Conservation (phyloP, 2,329 filamentous ascomycete genomes). For the Colletotrichum sojae region DNA sequence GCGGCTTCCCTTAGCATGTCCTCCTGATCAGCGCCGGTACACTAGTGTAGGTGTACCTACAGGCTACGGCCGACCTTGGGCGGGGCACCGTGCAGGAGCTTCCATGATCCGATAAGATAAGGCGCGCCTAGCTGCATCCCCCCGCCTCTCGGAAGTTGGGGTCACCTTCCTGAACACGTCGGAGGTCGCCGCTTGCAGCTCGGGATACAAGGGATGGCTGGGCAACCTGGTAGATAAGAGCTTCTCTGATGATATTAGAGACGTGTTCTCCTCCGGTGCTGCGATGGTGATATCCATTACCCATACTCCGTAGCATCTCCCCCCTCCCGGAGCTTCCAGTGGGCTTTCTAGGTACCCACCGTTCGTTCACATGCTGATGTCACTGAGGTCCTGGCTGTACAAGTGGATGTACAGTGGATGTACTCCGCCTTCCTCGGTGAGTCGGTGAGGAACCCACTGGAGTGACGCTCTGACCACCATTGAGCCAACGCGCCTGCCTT, state of each 20-base stretch:
- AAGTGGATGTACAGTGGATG: no score
- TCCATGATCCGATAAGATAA: constrained; percentile 35
- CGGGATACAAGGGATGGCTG: background rate
- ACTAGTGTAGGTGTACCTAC: constrained; percentile 15
- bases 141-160: constrained; percentile 12
- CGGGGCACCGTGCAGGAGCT: constrained; percentile 38
- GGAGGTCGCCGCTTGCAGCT: constrained; percentile 35
- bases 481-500: background rate
- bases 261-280: constrained; percentile 23
- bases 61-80: constrained; percentile 15
- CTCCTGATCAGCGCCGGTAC: constrained; percentile 40
- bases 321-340: no score
- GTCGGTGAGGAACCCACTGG: background rate
- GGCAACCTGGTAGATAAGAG: background rate
- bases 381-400: background rate
- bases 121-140: constrained; percentile 5
- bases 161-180: constrained; percentile 29
- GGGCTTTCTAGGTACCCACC: background rate
- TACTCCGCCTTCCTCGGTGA: constrained; percentile 33
- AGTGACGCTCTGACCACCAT: background rate
- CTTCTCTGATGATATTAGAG: constrained; percentile 6
- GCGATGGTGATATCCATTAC: no score
- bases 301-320: no score
- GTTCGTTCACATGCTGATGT: constrained; percentile 7
- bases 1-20: constrained; percentile 24